A percentile compares a stretch with the other conserved stretches of the same genome.
These are phyloP conservation scores for Lentinula guzmanii DNA, from an alignment of 768 basidiomycete genomes.

Conservation along the genomic window DNA sequence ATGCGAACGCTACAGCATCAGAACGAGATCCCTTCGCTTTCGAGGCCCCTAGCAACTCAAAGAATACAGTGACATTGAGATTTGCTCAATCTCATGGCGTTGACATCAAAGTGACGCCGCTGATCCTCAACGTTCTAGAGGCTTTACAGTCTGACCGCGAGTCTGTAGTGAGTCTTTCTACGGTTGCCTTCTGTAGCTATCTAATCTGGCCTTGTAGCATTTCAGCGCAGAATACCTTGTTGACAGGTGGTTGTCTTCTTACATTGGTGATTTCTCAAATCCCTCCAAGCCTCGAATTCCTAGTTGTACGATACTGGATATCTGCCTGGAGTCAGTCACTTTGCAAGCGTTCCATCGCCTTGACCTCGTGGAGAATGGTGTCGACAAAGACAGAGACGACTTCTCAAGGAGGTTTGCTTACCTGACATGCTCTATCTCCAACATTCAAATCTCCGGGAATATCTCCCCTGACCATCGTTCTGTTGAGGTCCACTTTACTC, in stretches of 20 bases:
- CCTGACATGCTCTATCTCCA: neutral
- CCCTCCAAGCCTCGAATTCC: neutral
- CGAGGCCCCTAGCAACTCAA: neutral
- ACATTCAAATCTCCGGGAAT: neutral
- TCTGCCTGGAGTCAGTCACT: neutral
- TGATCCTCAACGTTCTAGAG: slow-evolving; percentile 38
- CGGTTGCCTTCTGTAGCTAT: neutral
- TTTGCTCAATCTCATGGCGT: slow-evolving; percentile 31
- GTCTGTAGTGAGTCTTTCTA: neutral
- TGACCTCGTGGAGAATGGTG: neutral
- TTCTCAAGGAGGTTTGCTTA: neutral
- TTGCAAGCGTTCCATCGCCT: neutral
- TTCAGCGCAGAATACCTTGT: neutral
- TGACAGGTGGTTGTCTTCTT: slow-evolving; percentile 1
- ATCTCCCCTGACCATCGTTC: neutral
- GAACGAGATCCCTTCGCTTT: neutral
- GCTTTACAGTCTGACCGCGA: slow-evolving; percentile 43
- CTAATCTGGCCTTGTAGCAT: neutral
- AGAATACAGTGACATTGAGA: slow-evolving; percentile 30
- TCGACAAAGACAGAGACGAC: neutral
- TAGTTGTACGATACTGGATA: neutral
- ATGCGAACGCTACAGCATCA: neutral
- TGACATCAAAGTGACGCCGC: slow-evolving; percentile 47
- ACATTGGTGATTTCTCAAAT: neutral
- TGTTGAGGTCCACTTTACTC: neutral